Percentiles rank a stretch among this genome's conserved stretches.
Conservation (phyloP, 2,329 filamentous ascomycete species). For the Coniochaeta sp. region DNA sequence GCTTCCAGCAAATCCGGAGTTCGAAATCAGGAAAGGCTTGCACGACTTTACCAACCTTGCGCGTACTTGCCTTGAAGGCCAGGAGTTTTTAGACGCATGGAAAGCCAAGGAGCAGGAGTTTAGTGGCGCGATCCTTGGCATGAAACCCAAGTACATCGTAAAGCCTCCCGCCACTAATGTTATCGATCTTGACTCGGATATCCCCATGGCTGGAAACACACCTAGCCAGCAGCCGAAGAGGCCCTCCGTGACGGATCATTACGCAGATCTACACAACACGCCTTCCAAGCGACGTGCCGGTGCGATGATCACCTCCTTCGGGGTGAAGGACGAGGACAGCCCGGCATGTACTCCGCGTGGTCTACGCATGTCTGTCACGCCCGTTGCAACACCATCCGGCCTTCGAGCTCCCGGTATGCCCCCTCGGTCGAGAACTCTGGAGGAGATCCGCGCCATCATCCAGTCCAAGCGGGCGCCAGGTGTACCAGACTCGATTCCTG, state of each 20-base stretch:
- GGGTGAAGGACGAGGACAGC: neutral
- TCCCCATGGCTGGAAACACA: neutral
- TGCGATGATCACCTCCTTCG: neutral
- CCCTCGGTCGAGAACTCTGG: slow-evolving; percentile 34
- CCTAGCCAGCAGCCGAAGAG: slow-evolving; percentile 10
- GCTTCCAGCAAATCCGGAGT: slow-evolving; percentile 59
- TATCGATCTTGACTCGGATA: slow-evolving; percentile 24
- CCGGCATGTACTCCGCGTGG: neutral
- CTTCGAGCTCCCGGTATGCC: neutral
- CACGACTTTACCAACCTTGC: slow-evolving; percentile 48
- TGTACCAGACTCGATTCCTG: slow-evolving; percentile 49
- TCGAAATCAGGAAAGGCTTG: slow-evolving; percentile 55
- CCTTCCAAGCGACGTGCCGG: slow-evolving; percentile 7
- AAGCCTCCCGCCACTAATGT: slow-evolving; percentile 23
- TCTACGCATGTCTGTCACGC: slow-evolving; percentile 5
- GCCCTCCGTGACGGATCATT: neutral
- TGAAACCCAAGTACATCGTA: slow-evolving; percentile 40
- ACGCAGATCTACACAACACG: neutral
- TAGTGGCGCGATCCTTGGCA: slow-evolving; percentile 32
- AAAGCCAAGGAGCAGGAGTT: slow-evolving; percentile 41
- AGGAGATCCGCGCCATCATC: slow-evolving; percentile 47
- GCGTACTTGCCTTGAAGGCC: slow-evolving; percentile 42
- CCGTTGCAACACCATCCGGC: neutral
- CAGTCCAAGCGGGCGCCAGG: slow-evolving; percentile 45
- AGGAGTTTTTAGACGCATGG: slow-evolving; percentile 35